phyloP scores from a whole-genome alignment of 257 asterid species.

The Avicennia marina region DNA sequence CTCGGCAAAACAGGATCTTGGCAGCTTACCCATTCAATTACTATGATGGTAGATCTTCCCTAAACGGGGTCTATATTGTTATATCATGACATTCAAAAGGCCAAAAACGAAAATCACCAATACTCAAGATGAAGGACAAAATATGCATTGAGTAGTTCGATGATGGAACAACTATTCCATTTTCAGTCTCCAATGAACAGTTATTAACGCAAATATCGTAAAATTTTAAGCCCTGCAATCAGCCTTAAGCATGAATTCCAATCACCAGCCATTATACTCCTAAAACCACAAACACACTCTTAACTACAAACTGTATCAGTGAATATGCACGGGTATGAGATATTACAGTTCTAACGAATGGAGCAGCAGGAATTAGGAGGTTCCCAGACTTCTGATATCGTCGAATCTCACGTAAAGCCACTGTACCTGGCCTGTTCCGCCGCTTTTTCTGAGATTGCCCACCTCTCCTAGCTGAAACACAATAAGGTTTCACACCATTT shows the following conservation, averaged over 20 bases:
- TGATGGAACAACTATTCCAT: background rate
- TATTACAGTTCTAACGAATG: conserved; percentile 67
- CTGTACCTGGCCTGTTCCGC: conserved; percentile 65
- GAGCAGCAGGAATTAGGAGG: conserved; percentile 85
- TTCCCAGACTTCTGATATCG: conserved; percentile 55
- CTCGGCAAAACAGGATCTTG: no score
- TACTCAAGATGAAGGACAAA: conserved; percentile 1
- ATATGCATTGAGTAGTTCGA: background rate
- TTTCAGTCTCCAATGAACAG: conserved; percentile 1
- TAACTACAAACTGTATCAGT: background rate
- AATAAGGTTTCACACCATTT: conserved; percentile 2
- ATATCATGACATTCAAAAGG: background rate
- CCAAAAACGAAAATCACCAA: background rate
- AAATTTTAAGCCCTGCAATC: background rate
- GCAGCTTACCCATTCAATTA: background rate
- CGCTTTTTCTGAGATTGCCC: conserved; percentile 27
- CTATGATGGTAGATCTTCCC: background rate
- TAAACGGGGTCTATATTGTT: background rate
- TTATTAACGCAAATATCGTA: background rate
- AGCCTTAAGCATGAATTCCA: conserved; percentile 3
- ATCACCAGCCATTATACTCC: conserved; percentile 4
- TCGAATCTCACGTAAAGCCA: conserved; percentile 82
- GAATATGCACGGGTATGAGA: conserved; percentile 3
- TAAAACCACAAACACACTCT: background rate
- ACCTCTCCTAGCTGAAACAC: conserved; percentile 24